phyloP scores from a whole-genome alignment of 345 rosid species.

The Excoecaria agallocha region DNA sequence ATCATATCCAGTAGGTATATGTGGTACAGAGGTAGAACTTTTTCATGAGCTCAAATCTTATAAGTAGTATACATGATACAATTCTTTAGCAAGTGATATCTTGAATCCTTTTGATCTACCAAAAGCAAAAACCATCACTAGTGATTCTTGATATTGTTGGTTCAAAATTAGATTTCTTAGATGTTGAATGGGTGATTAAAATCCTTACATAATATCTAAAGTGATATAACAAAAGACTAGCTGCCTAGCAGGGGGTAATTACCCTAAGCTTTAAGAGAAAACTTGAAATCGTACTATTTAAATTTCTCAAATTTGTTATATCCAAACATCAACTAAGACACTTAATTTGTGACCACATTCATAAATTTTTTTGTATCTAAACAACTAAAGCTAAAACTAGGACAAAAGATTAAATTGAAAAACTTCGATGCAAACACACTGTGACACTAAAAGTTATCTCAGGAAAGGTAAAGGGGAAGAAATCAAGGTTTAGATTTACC shows the following conservation, averaged over 20 bases:
- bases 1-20: not conserved
- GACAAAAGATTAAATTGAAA: not conserved
- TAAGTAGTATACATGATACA: not conserved
- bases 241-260: not conserved
- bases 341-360: no score
- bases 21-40: not conserved
- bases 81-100: not conserved
- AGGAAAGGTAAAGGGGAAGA: not conserved
- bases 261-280: not conserved
- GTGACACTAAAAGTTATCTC: no score
- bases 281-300: not conserved
- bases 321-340: not conserved
- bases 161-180: no score
- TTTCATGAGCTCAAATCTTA: not conserved
- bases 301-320: not conserved
- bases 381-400: not conserved
- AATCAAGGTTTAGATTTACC: conserved; percentile 5
- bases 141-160: no score
- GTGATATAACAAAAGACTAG: not conserved
- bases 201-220: no score
- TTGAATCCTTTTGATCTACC: no score
- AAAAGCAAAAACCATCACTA: no score
- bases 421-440: not conserved
- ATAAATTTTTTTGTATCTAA: not conserved
- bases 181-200: no score